Base-by-base conservation (phyloP, 306 rosid species). In the Lathyrus tuberosus region DNA sequence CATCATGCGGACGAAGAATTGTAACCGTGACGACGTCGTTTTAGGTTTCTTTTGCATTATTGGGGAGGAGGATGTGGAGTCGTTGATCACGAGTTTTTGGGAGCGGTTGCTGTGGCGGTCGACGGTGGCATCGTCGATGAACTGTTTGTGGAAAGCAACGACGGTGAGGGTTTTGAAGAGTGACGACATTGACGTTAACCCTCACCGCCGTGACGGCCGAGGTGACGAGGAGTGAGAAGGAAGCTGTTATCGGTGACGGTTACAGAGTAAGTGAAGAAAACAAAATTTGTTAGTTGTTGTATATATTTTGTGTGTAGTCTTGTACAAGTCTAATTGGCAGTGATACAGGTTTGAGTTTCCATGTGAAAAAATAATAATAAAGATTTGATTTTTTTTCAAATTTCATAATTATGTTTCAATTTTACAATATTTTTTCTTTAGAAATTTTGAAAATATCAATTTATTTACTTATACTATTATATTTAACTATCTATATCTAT, bases 1-100 rank as follows among this genome's bases (percentile, higher is more conserved):
- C 10, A 86, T 78, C 73, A 66, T 82, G 67, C 88, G 75, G 14
- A 89, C 64, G 78, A 89, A 91, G 78, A 91, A 89, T 51, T 89
- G 94, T 38, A 87, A 74, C 71, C 30, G 63, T 33, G 67, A 44
- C 43, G 7, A 54, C 15, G 17, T 42, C 6, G 76, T 41, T 47
- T 85, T 89, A 14, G 15, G 24, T 51, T 2, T 11, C 3, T 62
- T 9, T 9, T 33, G 17, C 66, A 2, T 35, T 8, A 2, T 77
- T 82, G 66, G 10, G 30, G 69, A 79, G 56, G 74, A 72, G 60
- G 71, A 42, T 10, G 78, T 80, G 67, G 40, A 35, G 40, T 6
- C 40, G 10, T 7, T 7, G 40, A 35, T 35, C 1, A 35, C 2
- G 40, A 1, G 48, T 43, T 13, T 5, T 5, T 7, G 16, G 48